Evolutionary conservation across 768 basidiomycete species (phyloP).

Genomic region (Lepiota brunneoincarnata): DNA sequence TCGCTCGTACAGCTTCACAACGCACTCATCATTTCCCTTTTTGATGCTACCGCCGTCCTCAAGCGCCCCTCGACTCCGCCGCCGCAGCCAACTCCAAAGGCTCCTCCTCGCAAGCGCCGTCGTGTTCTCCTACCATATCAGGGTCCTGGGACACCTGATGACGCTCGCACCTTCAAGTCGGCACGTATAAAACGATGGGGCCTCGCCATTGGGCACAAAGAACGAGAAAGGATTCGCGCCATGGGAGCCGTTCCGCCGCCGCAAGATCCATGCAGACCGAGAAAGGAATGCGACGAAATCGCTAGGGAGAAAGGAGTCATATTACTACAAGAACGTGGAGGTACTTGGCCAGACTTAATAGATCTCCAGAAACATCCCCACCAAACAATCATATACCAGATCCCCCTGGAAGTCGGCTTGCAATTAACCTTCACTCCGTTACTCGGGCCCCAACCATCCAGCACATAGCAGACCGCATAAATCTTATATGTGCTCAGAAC

Average conservation of each 20-base stretch:
- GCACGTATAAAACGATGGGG: conserved; percentile 72
- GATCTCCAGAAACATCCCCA: neutral
- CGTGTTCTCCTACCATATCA: conserved; percentile 74
- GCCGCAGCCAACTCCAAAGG: conserved; percentile 58
- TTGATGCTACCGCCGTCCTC: conserved; percentile 70
- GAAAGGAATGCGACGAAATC: conserved; percentile 63
- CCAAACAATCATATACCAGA: conserved; percentile 35
- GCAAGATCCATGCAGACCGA: conserved; percentile 40
- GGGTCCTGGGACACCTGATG: conserved; percentile 53
- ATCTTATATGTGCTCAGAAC: conserved; percentile 79
- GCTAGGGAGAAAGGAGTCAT: conserved; percentile 65
- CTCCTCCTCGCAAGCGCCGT: conserved; percentile 62
- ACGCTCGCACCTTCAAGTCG: conserved; percentile 55
- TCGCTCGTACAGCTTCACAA: conserved; percentile 74
- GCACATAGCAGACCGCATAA: conserved; percentile 76
- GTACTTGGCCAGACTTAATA: conserved; percentile 32
- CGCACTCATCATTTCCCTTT: conserved; percentile 78
- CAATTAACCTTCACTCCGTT: conserved; percentile 71
- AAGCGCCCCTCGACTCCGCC: conserved; percentile 68
- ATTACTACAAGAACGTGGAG: conserved; percentile 62
- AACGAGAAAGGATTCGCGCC: conserved; percentile 66
- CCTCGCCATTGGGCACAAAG: conserved; percentile 65
- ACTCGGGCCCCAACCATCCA: conserved; percentile 72
- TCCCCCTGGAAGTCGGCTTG: conserved; percentile 66
- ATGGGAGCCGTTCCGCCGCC: conserved; percentile 41